Conservation (phyloP, 2,329 filamentous ascomycete genomes). For the Neopestalotiopsis sp. region DNA sequence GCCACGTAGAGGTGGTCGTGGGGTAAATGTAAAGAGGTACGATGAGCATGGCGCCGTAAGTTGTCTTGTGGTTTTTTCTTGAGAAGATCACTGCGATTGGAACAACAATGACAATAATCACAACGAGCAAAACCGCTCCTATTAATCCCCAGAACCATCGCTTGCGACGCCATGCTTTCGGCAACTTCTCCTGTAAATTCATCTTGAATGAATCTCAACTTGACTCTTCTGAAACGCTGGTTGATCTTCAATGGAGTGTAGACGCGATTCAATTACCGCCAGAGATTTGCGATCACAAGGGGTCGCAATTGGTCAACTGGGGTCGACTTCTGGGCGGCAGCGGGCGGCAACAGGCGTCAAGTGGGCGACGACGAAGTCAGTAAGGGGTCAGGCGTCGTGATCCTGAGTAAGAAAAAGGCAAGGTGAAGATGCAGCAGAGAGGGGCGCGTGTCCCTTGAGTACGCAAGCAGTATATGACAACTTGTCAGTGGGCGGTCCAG, state of each 20-base stretch:
- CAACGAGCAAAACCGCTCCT: not conserved
- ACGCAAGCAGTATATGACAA: conserved; percentile 2
- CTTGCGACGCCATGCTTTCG: not conserved
- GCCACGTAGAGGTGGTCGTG: not conserved
- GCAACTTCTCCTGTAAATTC: conserved; percentile 3
- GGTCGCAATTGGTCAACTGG: not conserved
- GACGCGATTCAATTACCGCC: not conserved
- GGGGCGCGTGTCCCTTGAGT: not conserved
- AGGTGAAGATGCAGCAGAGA: not conserved
- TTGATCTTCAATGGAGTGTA: not conserved
- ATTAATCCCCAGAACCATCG: conserved; percentile 7
- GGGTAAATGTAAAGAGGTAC: conserved; percentile 14
- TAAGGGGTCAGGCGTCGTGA: not conserved
- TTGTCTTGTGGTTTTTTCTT: not conserved
- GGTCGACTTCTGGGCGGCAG: too few relatives aligned
- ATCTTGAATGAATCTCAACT: not conserved
- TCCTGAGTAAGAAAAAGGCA: not conserved
- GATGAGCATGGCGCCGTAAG: conserved; percentile 7
- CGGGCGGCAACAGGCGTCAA: too few relatives aligned
- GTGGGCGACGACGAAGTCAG: too few relatives aligned
- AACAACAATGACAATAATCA: conserved; percentile 12
- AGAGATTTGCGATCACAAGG: not conserved
- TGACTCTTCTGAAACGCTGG: conserved; percentile 4
- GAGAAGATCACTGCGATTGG: conserved; percentile 5
- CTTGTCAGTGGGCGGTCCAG: not conserved